Conservation (phyloP, 805 yeast genomes). For the Lipomyces orientalis region DNA sequence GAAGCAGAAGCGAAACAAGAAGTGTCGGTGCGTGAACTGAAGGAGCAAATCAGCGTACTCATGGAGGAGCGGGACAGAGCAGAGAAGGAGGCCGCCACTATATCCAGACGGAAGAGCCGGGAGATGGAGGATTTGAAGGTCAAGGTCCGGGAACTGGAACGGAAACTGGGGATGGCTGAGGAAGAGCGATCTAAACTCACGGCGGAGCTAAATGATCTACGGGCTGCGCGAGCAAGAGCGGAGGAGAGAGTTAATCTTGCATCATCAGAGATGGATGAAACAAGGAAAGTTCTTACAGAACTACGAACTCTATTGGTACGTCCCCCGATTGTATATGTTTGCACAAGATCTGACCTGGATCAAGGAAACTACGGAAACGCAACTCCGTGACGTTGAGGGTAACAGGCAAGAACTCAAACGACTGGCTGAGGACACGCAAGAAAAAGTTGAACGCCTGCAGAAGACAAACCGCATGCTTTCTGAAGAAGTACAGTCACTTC, state of each 20-base stretch:
- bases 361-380: constrained; percentile 39
- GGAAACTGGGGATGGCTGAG: constrained; percentile 39
- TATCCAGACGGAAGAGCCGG: constrained; percentile 61
- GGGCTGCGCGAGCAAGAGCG: constrained; percentile 39
- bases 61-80: constrained; percentile 66
- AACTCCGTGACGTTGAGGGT: constrained; percentile 42
- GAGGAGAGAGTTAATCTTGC: constrained; percentile 38
- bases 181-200: constrained; percentile 35
- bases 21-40: constrained; percentile 59
- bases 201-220: constrained; percentile 36
- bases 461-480: constrained; percentile 44
- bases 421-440: constrained; percentile 47
- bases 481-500: constrained; percentile 45
- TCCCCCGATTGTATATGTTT: background rate
- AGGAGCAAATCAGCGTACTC: constrained; percentile 55
- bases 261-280: constrained; percentile 44
- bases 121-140: constrained; percentile 68
- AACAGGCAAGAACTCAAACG: constrained; percentile 45
- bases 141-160: constrained; percentile 51
- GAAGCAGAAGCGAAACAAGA: constrained; percentile 70
- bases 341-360: background rate
- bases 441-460: constrained; percentile 47
- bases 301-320: constrained; percentile 39
- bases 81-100: constrained; percentile 58
- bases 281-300: constrained; percentile 33